Conservation (phyloP, 257 asterid genomes). For the Nicotiana tomentosiformis region DNA sequence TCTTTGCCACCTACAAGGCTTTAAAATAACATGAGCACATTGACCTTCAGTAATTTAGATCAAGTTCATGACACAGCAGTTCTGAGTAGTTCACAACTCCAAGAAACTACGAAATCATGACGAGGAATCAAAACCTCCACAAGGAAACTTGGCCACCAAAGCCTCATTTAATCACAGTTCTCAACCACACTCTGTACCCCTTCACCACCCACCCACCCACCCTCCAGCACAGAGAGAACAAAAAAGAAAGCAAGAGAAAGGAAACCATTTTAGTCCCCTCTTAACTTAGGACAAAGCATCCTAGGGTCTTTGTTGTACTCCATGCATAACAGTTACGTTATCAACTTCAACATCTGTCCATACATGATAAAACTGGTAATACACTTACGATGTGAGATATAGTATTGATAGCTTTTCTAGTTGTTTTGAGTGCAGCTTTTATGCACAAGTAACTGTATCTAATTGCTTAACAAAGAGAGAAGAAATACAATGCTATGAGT, state of each 20-base stretch:
- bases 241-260: neutral
- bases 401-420: neutral
- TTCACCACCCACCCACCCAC: neutral
- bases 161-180: neutral
- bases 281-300: neutral
- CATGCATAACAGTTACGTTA: neutral
- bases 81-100: neutral
- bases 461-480: neutral
- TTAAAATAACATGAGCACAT: neutral
- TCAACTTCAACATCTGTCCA: neutral
- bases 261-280: neutral
- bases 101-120: neutral
- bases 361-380: neutral
- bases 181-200: neutral
- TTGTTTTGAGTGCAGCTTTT: neutral
- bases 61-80: neutral
- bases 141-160: neutral
- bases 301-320: neutral
- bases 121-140: neutral
- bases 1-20: slow-evolving; percentile 6
- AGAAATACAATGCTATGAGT: neutral
- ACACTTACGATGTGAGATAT: neutral
- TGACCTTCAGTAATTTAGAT: slow-evolving; percentile 3
- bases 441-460: neutral
- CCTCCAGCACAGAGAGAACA: neutral